These are phyloP conservation scores for Rutstroemia sydowiana DNA, from an alignment of 2,329 filamentous ascomycete species.

Conservation along the genomic window DNA sequence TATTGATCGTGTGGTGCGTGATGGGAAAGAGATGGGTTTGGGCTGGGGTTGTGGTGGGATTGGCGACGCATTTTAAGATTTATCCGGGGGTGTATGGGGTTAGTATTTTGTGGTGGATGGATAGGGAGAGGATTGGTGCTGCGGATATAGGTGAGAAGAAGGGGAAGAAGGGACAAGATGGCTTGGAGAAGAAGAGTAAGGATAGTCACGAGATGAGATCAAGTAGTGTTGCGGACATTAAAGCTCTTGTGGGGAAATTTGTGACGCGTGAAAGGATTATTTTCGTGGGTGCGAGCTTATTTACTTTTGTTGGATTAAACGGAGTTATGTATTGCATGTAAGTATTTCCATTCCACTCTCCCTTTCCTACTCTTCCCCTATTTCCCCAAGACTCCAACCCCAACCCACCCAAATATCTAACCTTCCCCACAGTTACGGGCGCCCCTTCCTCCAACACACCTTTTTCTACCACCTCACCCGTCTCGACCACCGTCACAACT, in stretches of 20 bases:
- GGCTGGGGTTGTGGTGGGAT: conserved; percentile 68
- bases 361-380: neutral
- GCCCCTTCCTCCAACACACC: conserved; percentile 78
- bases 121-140: conserved; percentile 40
- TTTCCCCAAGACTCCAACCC: neutral
- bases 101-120: conserved; percentile 75
- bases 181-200: neutral
- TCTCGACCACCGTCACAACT: conserved; percentile 96
- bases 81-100: conserved; percentile 95
- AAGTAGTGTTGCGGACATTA: neutral
- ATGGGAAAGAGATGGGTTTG: conserved; percentile 53
- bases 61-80: conserved; percentile 95
- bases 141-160: neutral
- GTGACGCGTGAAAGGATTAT: conserved; percentile 2
- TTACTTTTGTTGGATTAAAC: conserved; percentile 70
- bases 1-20: conserved; percentile 76
- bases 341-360: conserved; percentile 24
- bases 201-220: too few species aligned
- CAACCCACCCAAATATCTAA: conserved; percentile 1
- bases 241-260: conserved; percentile 13
- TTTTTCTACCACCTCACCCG: conserved; percentile 89
- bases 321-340: conserved; percentile 68
- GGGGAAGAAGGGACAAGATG: neutral
- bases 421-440: conserved; percentile 55
- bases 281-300: conserved; percentile 57